phyloP scores from a whole-genome alignment of 345 rosid genomes.

The Turritis glabra region DNA sequence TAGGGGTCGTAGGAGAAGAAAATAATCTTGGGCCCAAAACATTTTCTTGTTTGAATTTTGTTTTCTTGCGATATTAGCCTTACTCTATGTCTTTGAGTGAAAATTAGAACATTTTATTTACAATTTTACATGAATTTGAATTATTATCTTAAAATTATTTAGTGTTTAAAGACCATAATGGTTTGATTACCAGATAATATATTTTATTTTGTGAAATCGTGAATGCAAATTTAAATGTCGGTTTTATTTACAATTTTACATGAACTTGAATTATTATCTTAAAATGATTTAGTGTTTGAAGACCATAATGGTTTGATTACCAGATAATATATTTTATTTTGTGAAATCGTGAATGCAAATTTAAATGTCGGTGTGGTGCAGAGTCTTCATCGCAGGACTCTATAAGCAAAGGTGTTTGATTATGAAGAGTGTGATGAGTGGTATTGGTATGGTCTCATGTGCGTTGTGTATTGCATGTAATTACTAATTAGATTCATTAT shows the following conservation, averaged over 20 bases:
- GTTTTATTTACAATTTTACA: not conserved
- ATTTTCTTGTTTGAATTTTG: slow-evolving; percentile 9
- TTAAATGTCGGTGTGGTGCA: not conserved
- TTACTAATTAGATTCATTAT: not conserved
- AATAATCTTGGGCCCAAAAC: not conserved
- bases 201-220: not conserved
- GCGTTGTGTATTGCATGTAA: not conserved
- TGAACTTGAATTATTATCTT: not conserved
- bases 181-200: not conserved
- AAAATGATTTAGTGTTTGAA: not conserved
- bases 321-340: not conserved
- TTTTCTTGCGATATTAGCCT: slow-evolving; percentile 15
- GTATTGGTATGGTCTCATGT: not conserved
- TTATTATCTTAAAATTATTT: not conserved
- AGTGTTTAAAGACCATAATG: not conserved
- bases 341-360: not conserved
- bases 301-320: not conserved
- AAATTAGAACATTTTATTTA: not conserved
- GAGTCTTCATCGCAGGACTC: not conserved
- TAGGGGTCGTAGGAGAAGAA: not conserved
- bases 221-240: too few species aligned
- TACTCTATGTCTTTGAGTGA: not conserved
- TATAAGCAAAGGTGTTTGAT: not conserved
- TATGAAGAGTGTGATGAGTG: not conserved
- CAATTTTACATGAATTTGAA: not conserved